These are phyloP conservation scores for Trichodelitschia bisporula DNA, from an alignment of 495 filamentous ascomycete species.

Conservation along the genomic window DNA sequence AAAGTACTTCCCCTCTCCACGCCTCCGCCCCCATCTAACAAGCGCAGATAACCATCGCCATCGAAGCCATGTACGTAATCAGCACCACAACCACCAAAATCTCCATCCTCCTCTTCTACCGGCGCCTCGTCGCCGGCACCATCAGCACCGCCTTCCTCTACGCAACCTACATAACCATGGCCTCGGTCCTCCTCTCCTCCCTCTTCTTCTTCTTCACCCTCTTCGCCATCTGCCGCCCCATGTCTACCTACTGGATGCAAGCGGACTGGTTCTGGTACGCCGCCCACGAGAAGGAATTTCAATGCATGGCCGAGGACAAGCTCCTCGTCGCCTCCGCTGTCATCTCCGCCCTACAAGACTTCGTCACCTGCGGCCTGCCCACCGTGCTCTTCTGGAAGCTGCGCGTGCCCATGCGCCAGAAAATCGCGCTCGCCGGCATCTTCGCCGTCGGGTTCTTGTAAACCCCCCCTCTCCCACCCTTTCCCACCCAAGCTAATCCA, in stretches of 20 bases:
- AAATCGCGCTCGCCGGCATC: background rate
- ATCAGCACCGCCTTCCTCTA: background rate
- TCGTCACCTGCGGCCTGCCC: background rate
- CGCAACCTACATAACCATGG: background rate
- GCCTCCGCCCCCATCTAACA: too few relatives aligned
- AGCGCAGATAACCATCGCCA: background rate
- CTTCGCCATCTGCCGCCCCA: background rate
- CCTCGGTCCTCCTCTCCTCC: background rate
- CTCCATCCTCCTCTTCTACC: slow-evolving; percentile 1
- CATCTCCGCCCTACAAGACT: background rate
- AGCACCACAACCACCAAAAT: background rate
- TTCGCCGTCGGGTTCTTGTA: slow-evolving; percentile 1
- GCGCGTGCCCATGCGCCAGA: background rate
- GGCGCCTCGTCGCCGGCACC: background rate
- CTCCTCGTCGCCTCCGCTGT: background rate
- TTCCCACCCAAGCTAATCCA: too few relatives aligned
- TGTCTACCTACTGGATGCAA: background rate
- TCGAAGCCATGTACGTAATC: background rate
- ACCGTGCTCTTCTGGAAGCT: background rate
- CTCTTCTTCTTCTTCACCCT: background rate
- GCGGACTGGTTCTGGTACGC: background rate
- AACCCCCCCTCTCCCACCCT: too few relatives aligned
- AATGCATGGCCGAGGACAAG: background rate
- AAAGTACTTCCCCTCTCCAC: too few relatives aligned
- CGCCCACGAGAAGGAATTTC: background rate